Percentiles rank a stretch among this genome's conserved stretches.
Conservation (phyloP, 2,329 filamentous ascomycete species). For the Triangularia verruculosa region DNA sequence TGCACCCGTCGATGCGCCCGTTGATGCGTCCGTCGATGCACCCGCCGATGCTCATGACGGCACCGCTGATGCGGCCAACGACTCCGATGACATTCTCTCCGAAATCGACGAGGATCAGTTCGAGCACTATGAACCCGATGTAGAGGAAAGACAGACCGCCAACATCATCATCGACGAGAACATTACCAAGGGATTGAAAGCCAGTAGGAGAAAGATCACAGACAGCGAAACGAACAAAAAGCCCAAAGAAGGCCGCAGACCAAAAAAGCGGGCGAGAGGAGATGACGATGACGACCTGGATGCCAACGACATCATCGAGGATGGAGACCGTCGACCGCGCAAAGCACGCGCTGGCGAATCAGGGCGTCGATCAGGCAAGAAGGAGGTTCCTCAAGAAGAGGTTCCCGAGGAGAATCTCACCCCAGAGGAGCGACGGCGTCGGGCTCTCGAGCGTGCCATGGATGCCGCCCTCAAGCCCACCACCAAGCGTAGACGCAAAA, state of each 20-base stretch:
- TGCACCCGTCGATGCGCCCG: too few species aligned
- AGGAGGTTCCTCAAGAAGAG: conserved; percentile 47
- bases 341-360: conserved; percentile 38
- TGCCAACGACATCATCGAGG: conserved; percentile 49
- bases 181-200: conserved; percentile 60
- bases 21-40: too few species aligned
- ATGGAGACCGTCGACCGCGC: conserved; percentile 29
- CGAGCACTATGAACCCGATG: conserved; percentile 64
- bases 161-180: conserved; percentile 66
- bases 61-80: conserved; percentile 40
- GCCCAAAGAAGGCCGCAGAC: conserved; percentile 69
- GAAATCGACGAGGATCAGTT: conserved; percentile 70
- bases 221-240: conserved; percentile 67
- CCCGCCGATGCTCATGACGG: conserved; percentile 32
- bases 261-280: conserved; percentile 57
- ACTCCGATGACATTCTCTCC: conserved; percentile 57
- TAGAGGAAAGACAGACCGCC: conserved; percentile 54
- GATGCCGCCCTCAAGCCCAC: conserved; percentile 85
- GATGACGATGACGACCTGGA: conserved; percentile 48
- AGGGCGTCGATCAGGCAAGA: conserved; percentile 46
- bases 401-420: conserved; percentile 76
- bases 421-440: conserved; percentile 78
- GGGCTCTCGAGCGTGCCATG: conserved; percentile 82
- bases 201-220: conserved; percentile 61
- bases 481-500: conserved; percentile 70